Evolutionary conservation across 2,329 filamentous ascomycete species (phyloP).

Genomic region (Botryotinia narcissicola): DNA sequence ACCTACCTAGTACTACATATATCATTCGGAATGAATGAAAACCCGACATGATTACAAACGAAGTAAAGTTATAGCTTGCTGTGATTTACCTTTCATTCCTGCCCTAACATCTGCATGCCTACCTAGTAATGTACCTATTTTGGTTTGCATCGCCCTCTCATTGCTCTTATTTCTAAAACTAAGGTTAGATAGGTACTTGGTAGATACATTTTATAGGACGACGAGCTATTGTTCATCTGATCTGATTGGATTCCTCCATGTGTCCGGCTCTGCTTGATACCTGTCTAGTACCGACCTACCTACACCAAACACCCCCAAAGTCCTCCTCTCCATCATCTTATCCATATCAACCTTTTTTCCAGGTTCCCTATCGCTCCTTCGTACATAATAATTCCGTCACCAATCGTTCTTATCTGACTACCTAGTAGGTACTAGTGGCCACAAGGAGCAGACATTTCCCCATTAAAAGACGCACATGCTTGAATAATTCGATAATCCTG

Average conservation of each 20-base stretch:
- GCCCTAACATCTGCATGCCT: neutral
- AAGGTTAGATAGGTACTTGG: no score
- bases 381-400: neutral
- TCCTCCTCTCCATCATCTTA: neutral
- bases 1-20: no score
- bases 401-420: conserved; percentile 13
- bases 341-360: neutral
- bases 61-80: no score
- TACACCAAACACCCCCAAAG: no score
- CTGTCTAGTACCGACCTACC: no score
- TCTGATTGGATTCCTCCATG: neutral
- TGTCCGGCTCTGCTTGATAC: no score
- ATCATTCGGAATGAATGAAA: no score
- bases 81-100: neutral
- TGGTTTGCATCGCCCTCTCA: neutral
- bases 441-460: neutral
- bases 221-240: no score
- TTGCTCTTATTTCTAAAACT: no score
- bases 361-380: neutral
- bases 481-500: neutral
- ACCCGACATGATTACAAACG: no score
- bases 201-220: no score
- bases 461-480: neutral
- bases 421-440: neutral
- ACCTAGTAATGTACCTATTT: no score